These are phyloP conservation scores for Eucalyptus brandiana DNA, from an alignment of 345 rosid species.

Conservation along the genomic window DNA sequence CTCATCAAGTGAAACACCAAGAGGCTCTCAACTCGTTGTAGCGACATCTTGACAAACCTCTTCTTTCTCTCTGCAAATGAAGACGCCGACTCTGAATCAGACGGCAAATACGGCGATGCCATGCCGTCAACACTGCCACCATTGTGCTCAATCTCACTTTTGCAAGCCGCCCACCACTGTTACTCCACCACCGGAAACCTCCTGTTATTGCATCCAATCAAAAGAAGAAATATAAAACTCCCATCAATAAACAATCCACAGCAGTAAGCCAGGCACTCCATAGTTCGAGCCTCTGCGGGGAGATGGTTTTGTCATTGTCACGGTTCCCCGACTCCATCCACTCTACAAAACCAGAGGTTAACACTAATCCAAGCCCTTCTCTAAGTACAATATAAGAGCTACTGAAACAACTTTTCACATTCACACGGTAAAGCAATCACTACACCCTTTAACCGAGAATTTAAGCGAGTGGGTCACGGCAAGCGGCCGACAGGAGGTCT, in stretches of 20 bases:
- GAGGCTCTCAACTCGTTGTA: not conserved
- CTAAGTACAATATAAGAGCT: not conserved
- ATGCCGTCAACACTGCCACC: slow-evolving; percentile 8
- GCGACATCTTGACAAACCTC: slow-evolving; percentile 20
- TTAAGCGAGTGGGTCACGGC: not conserved
- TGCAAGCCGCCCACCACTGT: slow-evolving; percentile 63
- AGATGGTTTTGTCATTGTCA: not conserved
- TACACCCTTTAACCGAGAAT: not conserved
- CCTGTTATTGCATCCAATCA: slow-evolving; percentile 17
- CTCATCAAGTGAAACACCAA: not conserved
- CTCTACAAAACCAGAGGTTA: not conserved
- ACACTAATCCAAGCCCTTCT: not conserved
- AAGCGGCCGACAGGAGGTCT: not conserved
- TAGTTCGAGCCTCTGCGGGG: not conserved
- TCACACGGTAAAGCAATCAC: not conserved
- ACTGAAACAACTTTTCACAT: not conserved
- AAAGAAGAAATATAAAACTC: not conserved
- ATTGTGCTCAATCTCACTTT: slow-evolving; percentile 18
- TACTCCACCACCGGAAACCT: slow-evolving; percentile 80
- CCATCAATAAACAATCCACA: not conserved
- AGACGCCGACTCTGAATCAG: slow-evolving; percentile 55
- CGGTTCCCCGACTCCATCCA: not conserved
- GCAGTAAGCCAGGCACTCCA: not conserved
- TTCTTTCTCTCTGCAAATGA: slow-evolving; percentile 49
- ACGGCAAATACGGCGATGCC: slow-evolving; percentile 33